These are phyloP conservation scores for Penstemon eatonii DNA, from an alignment of 257 asterid species.

Conservation along the genomic window DNA sequence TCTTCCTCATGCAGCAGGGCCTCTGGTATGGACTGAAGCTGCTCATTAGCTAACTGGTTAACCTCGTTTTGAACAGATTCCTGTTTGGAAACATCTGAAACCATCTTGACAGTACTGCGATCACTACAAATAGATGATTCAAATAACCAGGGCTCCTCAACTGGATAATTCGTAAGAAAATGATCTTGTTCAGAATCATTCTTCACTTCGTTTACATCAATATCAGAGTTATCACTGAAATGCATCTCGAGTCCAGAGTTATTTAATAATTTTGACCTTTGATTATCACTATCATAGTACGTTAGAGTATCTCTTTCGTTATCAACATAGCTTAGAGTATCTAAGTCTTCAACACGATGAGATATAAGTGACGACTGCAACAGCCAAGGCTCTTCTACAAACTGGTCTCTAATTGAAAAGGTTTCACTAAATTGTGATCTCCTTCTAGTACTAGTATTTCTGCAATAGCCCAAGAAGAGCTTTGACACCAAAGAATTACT, in stretches of 20 bases:
- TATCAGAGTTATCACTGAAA: conserved; percentile 33
- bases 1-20: conserved; percentile 54
- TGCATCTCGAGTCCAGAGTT: conserved; percentile 27
- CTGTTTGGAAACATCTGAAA: conserved; percentile 27
- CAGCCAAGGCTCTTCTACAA: conserved; percentile 94
- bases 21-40: conserved; percentile 41
- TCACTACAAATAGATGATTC: conserved; percentile 36
- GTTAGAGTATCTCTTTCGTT: conserved; percentile 35
- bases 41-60: conserved; percentile 37
- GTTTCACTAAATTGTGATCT: conserved; percentile 33
- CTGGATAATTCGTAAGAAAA: conserved; percentile 38
- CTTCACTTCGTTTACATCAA: conserved; percentile 28
- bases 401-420: conserved; percentile 35
- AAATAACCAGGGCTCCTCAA: conserved; percentile 95
- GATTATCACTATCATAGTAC: conserved; percentile 33
- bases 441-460: conserved; percentile 33
- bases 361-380: conserved; percentile 46
- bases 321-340: conserved; percentile 33
- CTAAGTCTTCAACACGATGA: conserved; percentile 36
- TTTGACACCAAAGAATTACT: conserved; percentile 42
- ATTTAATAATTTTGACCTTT: conserved; percentile 34
- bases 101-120: conserved; percentile 29
- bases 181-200: conserved; percentile 30
- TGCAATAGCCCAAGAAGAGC: conserved; percentile 38
- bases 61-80: conserved; percentile 38